Evolutionary conservation across 1,139 yeast genomes (phyloP).

Genomic region (Yamadazyma friedrichii): DNA sequence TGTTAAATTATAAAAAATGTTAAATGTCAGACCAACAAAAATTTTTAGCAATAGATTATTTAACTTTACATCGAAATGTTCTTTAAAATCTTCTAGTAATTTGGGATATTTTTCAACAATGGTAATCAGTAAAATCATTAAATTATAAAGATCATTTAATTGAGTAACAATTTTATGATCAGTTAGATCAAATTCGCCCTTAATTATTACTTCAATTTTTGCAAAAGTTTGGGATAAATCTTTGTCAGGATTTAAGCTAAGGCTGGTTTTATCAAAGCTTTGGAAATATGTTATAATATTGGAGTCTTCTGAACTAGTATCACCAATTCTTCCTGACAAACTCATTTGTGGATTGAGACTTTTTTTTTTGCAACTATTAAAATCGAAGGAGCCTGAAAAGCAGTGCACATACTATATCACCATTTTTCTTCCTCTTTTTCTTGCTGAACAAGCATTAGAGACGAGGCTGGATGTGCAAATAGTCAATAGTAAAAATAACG

Average conservation of each 20-base stretch:
- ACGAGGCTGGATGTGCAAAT: no score
- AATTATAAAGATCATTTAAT: slow-evolving; percentile 12
- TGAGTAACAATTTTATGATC: not conserved
- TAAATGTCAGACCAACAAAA: slow-evolving; percentile 9
- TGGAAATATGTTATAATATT: slow-evolving; percentile 15
- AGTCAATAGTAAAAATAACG: not conserved
- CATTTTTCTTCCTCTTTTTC: no score
- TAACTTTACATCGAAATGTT: slow-evolving; percentile 9
- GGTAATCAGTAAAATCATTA: slow-evolving; percentile 12
- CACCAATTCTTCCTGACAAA: slow-evolving; percentile 3
- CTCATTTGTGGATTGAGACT: slow-evolving; percentile 5
- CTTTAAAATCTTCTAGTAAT: slow-evolving; percentile 11
- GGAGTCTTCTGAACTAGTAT: slow-evolving; percentile 15
- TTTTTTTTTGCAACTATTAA: slow-evolving; percentile 7
- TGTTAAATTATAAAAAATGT: slow-evolving; percentile 8
- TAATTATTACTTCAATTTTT: slow-evolving; percentile 15
- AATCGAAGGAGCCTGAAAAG: not conserved
- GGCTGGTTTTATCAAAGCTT: slow-evolving; percentile 9
- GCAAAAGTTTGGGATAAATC: slow-evolving; percentile 20
- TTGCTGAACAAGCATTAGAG: no score
- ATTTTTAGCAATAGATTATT: slow-evolving; percentile 6
- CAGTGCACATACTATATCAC: no score
- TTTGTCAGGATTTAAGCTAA: slow-evolving; percentile 12
- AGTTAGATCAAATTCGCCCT: slow-evolving; percentile 10
- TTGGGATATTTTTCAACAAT: slow-evolving; percentile 10